Evolutionary conservation across 1,139 yeast species (phyloP).

Genomic region (Blastobotrys illinoisensis): DNA sequence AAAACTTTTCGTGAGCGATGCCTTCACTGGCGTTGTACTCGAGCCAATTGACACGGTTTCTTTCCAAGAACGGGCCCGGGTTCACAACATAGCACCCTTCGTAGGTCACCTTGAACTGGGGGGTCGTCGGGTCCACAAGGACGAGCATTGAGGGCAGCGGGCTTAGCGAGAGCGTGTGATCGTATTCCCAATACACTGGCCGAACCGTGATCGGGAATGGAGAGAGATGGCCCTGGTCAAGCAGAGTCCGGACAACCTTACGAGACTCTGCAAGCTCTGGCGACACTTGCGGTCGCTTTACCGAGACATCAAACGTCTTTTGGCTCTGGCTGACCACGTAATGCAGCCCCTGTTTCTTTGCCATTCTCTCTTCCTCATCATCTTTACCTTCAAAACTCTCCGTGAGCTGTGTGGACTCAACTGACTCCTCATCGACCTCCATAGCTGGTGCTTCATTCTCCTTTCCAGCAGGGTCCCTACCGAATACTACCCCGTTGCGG

Average conservation of each 20-base stretch:
- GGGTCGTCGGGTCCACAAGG: slow-evolving; percentile 63
- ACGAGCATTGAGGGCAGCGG: slow-evolving; percentile 62
- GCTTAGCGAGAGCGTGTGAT: slow-evolving; percentile 60
- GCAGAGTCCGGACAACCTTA: slow-evolving; percentile 66
- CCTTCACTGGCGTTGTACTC: slow-evolving; percentile 55
- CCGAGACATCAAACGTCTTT: slow-evolving; percentile 19
- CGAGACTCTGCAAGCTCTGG: slow-evolving; percentile 59
- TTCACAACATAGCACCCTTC: slow-evolving; percentile 80
- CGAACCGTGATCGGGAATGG: slow-evolving; percentile 63
- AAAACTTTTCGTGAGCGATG: slow-evolving; percentile 17
- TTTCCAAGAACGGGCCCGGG: slow-evolving; percentile 52
- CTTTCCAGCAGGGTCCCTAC: slow-evolving; percentile 4
- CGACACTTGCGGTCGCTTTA: slow-evolving; percentile 21
- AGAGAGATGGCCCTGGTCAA: slow-evolving; percentile 83
- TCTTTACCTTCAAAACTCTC: slow-evolving; percentile 11
- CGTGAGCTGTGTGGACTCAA: background rate
- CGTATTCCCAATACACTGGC: slow-evolving; percentile 65
- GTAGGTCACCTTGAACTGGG: slow-evolving; percentile 67
- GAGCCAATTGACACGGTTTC: slow-evolving; percentile 51
- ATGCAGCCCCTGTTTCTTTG: background rate
- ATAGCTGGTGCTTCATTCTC: background rate
- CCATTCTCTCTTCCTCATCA: slow-evolving; percentile 27
- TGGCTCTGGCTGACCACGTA: slow-evolving; percentile 11
- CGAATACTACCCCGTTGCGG: slow-evolving; percentile 57
- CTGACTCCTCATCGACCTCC: background rate